Evolutionary conservation across 2,329 filamentous ascomycete genomes (phyloP), one percentile per base, ranked within the genome.

Genomic region (Chalaropsis ovoidea): DNA sequence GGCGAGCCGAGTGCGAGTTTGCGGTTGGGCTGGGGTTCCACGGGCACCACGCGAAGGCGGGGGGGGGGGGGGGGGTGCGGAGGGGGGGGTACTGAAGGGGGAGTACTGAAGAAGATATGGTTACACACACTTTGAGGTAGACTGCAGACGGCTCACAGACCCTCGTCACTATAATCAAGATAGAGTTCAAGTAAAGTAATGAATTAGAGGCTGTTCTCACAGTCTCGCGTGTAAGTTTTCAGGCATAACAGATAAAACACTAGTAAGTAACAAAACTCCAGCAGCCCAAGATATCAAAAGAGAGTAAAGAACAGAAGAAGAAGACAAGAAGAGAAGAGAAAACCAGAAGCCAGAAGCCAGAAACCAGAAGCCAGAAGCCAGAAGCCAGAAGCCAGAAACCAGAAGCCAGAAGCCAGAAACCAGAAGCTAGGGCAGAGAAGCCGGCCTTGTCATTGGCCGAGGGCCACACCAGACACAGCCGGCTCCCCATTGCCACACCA

Each of bases 1-100:
- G 85, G 0, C 78, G 85, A 54, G 86, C 86, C 2, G 82, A 86
- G 69, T 79, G 84, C 24, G 78, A 79, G 1, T 83, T 83, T 69
- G 78, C 82, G 0, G 79, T 89, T 67, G 80, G 77, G 0, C 76
- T 88, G 67, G 85, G 85, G 0, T 86, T 90, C 69, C 87, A 89
- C 72, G 86, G 86, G 0, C 71, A 78, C 15, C 82, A 85, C 67
- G 68, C 74, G 1, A 45, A 19, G 65, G 31, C 39, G 3, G 15
- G 17, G n/a, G 24, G 17, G 27, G 8, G 27, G 19, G 22, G 24
- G 22, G 4, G 22, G 7, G 2, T 52, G 47, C 8, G 47, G n/a
- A n/a, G n/a, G n/a, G n/a, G n/a, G n/a, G n/a, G n/a, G n/a, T n/a
- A n/a, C n/a, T n/a, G n/a, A n/a, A n/a, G n/a, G n/a, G n/a, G n/a